phyloP scores from a whole-genome alignment of 352 stramenopile species.

The Saprolegnia parasitica region DNA sequence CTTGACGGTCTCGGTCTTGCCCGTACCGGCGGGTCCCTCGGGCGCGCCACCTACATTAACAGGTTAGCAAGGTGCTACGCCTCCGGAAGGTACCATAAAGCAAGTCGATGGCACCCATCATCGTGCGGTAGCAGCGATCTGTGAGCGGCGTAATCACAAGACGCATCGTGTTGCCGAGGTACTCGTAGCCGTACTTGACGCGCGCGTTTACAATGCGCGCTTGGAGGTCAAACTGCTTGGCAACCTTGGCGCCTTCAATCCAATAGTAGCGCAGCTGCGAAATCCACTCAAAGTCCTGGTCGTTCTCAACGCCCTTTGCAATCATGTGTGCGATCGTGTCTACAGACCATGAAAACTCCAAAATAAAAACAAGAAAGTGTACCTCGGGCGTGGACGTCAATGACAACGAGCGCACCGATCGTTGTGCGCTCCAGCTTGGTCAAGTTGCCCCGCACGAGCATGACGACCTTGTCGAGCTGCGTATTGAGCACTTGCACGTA shows the following conservation, averaged over 20 bases:
- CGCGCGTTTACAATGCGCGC: conserved; percentile 85
- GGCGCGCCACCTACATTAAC: conserved; percentile 80
- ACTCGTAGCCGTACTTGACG: conserved; percentile 88
- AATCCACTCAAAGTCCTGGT: conserved; percentile 92
- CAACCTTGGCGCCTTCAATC: conserved; percentile 57
- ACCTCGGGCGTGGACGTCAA: conserved; percentile 85
- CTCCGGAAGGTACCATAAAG: conserved; percentile 75
- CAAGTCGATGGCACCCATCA: conserved; percentile 92
- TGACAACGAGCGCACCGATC: conserved; percentile 89
- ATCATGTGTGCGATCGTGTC: conserved; percentile 92
- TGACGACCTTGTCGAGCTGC: conserved; percentile 87
- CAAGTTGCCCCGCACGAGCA: conserved; percentile 87
- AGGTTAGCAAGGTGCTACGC: conserved; percentile 22
- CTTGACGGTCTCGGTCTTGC: conserved; percentile 94
- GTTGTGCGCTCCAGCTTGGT: conserved; percentile 90
- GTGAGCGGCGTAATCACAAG: conserved; percentile 94
- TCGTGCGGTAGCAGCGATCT: conserved; percentile 92
- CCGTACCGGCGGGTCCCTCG: conserved; percentile 90
- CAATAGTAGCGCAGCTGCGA: conserved; percentile 93
- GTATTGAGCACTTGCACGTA: conserved; percentile 82
- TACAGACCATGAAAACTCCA: neutral
- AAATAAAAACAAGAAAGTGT: neutral
- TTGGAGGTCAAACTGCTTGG: conserved; percentile 61
- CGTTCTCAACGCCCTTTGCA: conserved; percentile 78
- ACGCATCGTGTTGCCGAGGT: conserved; percentile 90